Base-by-base conservation (phyloP, 768 basidiomycete genomes). In the Phlegmacium glaucopus region DNA sequence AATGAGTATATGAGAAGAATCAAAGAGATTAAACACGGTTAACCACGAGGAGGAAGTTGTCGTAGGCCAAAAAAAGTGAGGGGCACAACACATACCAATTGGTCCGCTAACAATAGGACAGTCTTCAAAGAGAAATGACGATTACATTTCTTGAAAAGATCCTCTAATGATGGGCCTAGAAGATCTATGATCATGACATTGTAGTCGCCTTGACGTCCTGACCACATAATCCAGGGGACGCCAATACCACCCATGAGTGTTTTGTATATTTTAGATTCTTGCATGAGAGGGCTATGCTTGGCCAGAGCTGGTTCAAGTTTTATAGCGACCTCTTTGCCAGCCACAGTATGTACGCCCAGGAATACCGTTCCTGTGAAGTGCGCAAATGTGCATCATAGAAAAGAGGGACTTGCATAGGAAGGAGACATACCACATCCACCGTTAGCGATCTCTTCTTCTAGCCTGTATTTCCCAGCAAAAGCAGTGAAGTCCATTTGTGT, bases 171-270 rank as follows among this genome's bases (percentile, higher is more conserved):
- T 3, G 94, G 93, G 0, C 95, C 95, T 32, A 99, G 80, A 22
- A 98, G 79, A 74, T 98, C 95, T 61, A 97, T 93, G 61, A 98
- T 90, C 78, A 99, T 90, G 58, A 97, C 94, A 61, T 98, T 97
- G 71, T 94, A 97, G 66, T 94, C 84, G 26, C 87, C 94, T 61
- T 94, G 85, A 51, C 81, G 85, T 26, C 92, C 92, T 4, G 86
- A 90, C 83, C 90, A 93, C 75, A 92, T 84, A 53, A 94, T 87
- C 82, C 89, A 93, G 1, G 91, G 91, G 0, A 94, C 88, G 34
- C 91, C 91, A 22, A 86, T 82, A 40, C 87, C 90, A 36, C 92
- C 91, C 77, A 87, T 88, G 51, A 94, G 79, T 0, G 85, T 84
- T 71, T 91, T 92, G 78, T 94, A 94, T 34, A 94, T 90, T 68